Conservation (phyloP, 495 filamentous ascomycete genomes). For the Alectoria sarmentosa region DNA sequence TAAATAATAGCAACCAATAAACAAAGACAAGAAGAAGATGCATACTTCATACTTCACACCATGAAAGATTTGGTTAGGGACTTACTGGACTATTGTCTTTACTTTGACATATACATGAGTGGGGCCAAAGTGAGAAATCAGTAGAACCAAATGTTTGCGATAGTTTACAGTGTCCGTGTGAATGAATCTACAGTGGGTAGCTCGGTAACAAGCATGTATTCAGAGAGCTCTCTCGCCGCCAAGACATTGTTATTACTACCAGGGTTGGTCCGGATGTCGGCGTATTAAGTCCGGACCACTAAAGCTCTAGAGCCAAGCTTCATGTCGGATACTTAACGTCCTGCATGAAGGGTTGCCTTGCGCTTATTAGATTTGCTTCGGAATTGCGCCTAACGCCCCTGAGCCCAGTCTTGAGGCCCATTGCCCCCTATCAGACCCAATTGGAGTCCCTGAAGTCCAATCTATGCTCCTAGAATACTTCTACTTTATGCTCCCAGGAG, state of each 20-base stretch:
- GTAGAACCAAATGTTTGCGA: not conserved
- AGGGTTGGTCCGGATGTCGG: too few relatives aligned
- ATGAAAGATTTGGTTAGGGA: not conserved
- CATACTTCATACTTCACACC: not conserved
- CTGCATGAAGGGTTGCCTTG: too few relatives aligned
- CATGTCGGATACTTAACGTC: too few relatives aligned
- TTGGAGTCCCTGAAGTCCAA: too few relatives aligned
- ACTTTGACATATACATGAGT: not conserved
- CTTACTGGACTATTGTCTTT: not conserved
- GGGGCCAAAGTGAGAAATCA: not conserved
- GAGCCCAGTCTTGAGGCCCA: too few relatives aligned
- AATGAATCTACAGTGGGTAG: not conserved
- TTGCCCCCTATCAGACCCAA: too few relatives aligned
- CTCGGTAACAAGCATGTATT: conserved; percentile 1
- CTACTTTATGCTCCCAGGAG: too few relatives aligned
- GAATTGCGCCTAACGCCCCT: too few relatives aligned
- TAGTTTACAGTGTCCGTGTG: not conserved
- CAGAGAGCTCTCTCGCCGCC: not conserved
- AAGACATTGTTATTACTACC: not conserved
- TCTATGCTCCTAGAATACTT: too few relatives aligned
- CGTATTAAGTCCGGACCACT: too few relatives aligned
- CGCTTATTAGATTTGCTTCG: too few relatives aligned
- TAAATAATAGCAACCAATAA: not conserved
- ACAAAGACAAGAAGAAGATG: not conserved
- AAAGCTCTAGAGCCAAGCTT: too few relatives aligned